Conservation (phyloP, 768 basidiomycete genomes). For the Naganishia vaughanmartiniae region DNA sequence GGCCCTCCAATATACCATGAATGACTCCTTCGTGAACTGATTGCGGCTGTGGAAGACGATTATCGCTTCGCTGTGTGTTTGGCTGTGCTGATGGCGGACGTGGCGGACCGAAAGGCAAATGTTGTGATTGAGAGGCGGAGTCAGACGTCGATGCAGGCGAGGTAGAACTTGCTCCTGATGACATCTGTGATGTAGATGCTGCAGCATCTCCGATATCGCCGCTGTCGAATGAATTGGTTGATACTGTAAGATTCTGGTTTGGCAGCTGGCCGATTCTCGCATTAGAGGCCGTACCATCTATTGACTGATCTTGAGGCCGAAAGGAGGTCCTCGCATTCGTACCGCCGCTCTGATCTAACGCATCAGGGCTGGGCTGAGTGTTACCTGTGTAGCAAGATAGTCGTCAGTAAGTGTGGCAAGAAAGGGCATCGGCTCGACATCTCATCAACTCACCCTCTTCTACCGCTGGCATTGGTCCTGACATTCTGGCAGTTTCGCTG, state of each 20-base stretch:
- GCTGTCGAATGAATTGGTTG: neutral
- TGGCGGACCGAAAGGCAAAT: neutral
- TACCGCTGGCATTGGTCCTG: neutral
- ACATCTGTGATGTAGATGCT: neutral
- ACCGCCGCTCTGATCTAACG: neutral
- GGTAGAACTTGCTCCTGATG: neutral
- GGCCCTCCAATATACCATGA: conserved; percentile 8
- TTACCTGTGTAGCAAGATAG: neutral
- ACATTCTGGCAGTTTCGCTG: neutral
- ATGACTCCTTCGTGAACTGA: conserved; percentile 17
- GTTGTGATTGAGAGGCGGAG: neutral
- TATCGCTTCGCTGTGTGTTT: neutral
- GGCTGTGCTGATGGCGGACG: conserved; percentile 4
- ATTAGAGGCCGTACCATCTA: neutral
- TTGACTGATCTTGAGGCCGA: neutral
- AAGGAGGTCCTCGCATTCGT: neutral
- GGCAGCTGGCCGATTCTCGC: neutral
- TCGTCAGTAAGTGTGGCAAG: neutral
- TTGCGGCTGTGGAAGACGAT: neutral
- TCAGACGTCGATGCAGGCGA: neutral
- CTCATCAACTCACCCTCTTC: neutral
- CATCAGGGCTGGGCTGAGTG: neutral
- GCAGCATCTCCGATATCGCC: neutral
- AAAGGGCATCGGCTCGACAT: neutral
- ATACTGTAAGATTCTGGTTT: neutral